A percentile compares a stretch with the other conserved stretches of the same genome.
Evolutionary conservation across 768 basidiomycete genomes (phyloP).

Genomic region (Collybia mongolica): DNA sequence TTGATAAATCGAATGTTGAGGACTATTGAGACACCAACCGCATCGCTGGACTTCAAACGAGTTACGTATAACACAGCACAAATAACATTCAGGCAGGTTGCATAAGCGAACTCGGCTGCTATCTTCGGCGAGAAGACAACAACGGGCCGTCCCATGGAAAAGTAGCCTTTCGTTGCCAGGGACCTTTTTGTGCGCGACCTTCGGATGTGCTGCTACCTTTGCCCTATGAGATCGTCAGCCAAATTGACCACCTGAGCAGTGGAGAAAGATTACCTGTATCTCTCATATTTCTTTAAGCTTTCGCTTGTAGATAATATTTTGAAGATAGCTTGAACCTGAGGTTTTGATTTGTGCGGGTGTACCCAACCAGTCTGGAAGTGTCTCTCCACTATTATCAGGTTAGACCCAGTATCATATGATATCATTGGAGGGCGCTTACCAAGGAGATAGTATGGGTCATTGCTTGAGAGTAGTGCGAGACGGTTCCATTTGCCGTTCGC

Average conservation of each 20-base stretch:
- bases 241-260: neutral
- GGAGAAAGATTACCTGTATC: constrained; percentile 13
- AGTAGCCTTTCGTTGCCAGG: constrained; percentile 55
- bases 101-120: constrained; percentile 46
- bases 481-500: constrained; percentile 38
- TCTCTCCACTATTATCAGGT: constrained; percentile 12
- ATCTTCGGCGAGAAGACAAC: constrained; percentile 57
- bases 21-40: constrained; percentile 34
- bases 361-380: constrained; percentile 18
- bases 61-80: constrained; percentile 55
- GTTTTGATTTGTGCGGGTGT: constrained; percentile 16
- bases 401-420: neutral
- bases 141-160: constrained; percentile 68
- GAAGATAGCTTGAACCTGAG: constrained; percentile 16
- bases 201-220: constrained; percentile 24
- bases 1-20: neutral
- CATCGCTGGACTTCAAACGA: constrained; percentile 63
- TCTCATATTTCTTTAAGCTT: constrained; percentile 11
- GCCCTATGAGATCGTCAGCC: constrained; percentile 19
- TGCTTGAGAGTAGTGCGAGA: constrained; percentile 36
- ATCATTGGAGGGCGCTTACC: constrained; percentile 30
- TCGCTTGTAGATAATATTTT: constrained; percentile 13
- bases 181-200: constrained; percentile 18
- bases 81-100: constrained; percentile 43
- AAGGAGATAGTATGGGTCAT: constrained; percentile 33